Conservation (phyloP, 768 basidiomycete genomes). For the Podaxis rugospora region DNA sequence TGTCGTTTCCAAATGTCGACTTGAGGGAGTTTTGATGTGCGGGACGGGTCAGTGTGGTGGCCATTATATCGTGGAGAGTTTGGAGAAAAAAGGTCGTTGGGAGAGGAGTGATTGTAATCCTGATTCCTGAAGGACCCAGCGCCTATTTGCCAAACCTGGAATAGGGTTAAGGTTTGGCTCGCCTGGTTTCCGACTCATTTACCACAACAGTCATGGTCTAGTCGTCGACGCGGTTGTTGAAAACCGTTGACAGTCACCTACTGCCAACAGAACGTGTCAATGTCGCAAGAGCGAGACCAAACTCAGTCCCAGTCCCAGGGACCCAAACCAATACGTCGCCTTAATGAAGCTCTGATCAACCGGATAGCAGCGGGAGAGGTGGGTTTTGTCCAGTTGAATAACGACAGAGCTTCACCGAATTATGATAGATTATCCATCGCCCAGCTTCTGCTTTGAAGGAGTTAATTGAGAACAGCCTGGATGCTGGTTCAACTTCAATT, state of each 20-base stretch:
- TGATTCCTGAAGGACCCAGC: not conserved
- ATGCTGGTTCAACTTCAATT: slow-evolving; percentile 86
- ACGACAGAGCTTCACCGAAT: slow-evolving; percentile 1
- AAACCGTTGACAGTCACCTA: not conserved
- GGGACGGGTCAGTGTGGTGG: slow-evolving; percentile 14
- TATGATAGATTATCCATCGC: slow-evolving; percentile 38
- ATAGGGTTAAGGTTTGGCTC: slow-evolving; percentile 7
- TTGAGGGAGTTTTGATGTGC: slow-evolving; percentile 11
- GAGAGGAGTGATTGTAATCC: not conserved
- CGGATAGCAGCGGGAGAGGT: slow-evolving; percentile 84
- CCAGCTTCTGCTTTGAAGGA: slow-evolving; percentile 97
- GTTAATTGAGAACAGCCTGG: slow-evolving; percentile 91
- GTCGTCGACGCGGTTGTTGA: not conserved
- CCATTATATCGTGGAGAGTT: slow-evolving; percentile 13
- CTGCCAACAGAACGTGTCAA: not conserved
- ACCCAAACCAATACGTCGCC: slow-evolving; percentile 56
- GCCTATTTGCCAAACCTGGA: slow-evolving; percentile 1
- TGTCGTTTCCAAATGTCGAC: slow-evolving; percentile 28
- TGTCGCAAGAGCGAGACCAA: slow-evolving; percentile 1
- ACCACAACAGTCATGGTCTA: not conserved
- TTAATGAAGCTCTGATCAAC: slow-evolving; percentile 84
- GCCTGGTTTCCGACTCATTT: not conserved
- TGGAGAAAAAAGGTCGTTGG: not conserved
- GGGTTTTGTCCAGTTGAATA: slow-evolving; percentile 7
- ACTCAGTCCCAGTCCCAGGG: not conserved